These are phyloP conservation scores for Neurospora sp. DNA, from an alignment of 495 filamentous ascomycete species.

Conservation along the genomic window DNA sequence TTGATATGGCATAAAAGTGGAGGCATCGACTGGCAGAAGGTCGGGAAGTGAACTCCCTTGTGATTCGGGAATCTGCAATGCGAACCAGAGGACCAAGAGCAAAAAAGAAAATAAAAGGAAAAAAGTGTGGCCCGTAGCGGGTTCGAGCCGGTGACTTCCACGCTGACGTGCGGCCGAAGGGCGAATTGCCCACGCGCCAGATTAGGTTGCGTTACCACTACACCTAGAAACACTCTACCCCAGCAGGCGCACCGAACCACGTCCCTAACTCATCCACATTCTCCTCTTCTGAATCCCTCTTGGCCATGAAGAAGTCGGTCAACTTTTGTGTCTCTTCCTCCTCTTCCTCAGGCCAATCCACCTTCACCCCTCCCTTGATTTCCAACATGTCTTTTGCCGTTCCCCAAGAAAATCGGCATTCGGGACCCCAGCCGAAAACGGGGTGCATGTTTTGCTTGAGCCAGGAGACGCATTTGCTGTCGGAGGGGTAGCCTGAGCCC, in stretches of 20 bases:
- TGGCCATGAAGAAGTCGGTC: conserved; percentile 58
- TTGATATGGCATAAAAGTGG: neutral
- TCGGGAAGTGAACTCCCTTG: neutral
- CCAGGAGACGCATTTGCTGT: conserved; percentile 73
- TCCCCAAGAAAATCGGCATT: conserved; percentile 91
- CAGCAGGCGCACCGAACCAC: conserved; percentile 55
- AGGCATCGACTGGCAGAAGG: neutral
- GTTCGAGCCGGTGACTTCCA: too few species aligned
- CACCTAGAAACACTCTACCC: conserved; percentile 45
- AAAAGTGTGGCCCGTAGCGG: too few species aligned
- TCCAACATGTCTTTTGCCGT: conserved; percentile 92
- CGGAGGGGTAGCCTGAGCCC: conserved; percentile 91
- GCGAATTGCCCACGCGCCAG: too few species aligned
- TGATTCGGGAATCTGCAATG: neutral
- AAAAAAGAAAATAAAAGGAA: neutral
- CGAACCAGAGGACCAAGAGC: neutral
- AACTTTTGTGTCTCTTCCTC: conserved; percentile 55
- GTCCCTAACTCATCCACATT: conserved; percentile 44
- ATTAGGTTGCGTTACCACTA: too few species aligned
- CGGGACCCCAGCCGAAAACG: conserved; percentile 88
- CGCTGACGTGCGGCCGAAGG: too few species aligned
- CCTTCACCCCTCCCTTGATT: conserved; percentile 46
- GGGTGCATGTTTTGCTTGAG: conserved; percentile 78
- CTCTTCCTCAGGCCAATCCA: conserved; percentile 77
- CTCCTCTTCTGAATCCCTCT: conserved; percentile 25